Evolutionary conservation across 495 filamentous ascomycete genomes (phyloP).

Genomic region (Neurospora tetraspora): DNA sequence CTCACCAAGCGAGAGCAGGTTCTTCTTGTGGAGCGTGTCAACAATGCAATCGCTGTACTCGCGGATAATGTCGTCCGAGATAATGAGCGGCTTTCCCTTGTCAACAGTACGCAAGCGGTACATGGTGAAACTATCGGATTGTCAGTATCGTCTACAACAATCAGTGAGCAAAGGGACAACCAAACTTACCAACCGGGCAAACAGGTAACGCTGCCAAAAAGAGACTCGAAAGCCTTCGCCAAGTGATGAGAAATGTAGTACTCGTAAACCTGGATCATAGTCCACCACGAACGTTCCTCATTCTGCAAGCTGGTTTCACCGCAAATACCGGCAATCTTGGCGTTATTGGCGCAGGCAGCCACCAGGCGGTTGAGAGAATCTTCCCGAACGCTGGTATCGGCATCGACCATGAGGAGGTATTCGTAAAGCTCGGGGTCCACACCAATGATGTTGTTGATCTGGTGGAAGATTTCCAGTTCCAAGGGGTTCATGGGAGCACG

Average conservation of each 20-base stretch:
- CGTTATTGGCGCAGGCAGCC: conserved; percentile 84
- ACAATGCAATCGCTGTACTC: conserved; percentile 83
- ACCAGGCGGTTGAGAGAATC: conserved; percentile 90
- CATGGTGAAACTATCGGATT: conserved; percentile 77
- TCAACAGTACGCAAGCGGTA: conserved; percentile 91
- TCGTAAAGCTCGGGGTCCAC: conserved; percentile 97
- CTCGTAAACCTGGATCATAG: conserved; percentile 99
- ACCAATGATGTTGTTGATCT: conserved; percentile 98
- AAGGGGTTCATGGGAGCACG: conserved; percentile 87
- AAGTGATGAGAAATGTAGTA: conserved; percentile 96
- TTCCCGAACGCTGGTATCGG: conserved; percentile 89
- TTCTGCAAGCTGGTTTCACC: conserved; percentile 96
- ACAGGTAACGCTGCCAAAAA: conserved; percentile 94
- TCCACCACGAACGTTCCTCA: conserved; percentile 91
- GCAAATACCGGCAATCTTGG: conserved; percentile 94
- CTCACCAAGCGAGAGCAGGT: conserved; percentile 86
- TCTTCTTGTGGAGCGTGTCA: conserved; percentile 98
- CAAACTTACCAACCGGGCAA: conserved; percentile 87
- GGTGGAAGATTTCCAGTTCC: conserved; percentile 95
- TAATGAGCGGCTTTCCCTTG: conserved; percentile 83
- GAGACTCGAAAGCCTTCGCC: conserved; percentile 87
- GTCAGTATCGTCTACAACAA: conserved; percentile 21
- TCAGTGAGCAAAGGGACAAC: background rate
- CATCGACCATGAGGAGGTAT: conserved; percentile 95
- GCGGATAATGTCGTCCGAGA: conserved; percentile 72